Percentiles rank a stretch among this genome's conserved stretches.
Conservation (phyloP, 116 monocot genomes). For the Posidonia oceanica region DNA sequence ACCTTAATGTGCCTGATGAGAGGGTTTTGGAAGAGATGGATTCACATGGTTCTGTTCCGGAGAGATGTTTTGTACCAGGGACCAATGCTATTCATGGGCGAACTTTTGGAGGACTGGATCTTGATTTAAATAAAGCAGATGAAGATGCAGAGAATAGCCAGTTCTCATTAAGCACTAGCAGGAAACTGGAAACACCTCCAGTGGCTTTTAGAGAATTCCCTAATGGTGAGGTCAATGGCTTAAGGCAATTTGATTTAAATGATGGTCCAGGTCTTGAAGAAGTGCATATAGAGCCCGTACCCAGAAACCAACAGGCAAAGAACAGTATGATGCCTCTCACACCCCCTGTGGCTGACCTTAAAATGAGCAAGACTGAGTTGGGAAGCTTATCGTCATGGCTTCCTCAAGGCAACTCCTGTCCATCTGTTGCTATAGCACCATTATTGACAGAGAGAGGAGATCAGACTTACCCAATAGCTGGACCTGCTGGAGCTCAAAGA, state of each 20-base stretch:
- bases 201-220: slow-evolving; percentile 7
- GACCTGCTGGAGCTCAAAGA: slow-evolving; percentile 47
- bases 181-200: slow-evolving; percentile 26
- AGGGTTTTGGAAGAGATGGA: slow-evolving; percentile 47
- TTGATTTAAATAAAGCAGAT: slow-evolving; percentile 77
- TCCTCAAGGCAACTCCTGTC: slow-evolving; percentile 43
- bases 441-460: slow-evolving; percentile 59
- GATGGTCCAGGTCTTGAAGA: slow-evolving; percentile 72
- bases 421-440: slow-evolving; percentile 54
- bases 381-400: slow-evolving; percentile 71
- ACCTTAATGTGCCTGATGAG: slow-evolving; percentile 82
- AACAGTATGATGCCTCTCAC: slow-evolving; percentile 30
- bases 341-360: slow-evolving; percentile 32
- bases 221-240: slow-evolving; percentile 26
- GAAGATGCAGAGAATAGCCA: slow-evolving; percentile 49
- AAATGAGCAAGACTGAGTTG: slow-evolving; percentile 65
- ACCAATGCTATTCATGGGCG: slow-evolving; percentile 15
- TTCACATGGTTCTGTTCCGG: slow-evolving; percentile 32
- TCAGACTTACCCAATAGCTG: slow-evolving; percentile 51
- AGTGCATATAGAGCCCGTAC: slow-evolving; percentile 19
- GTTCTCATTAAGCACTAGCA: slow-evolving; percentile 19
- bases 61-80: slow-evolving; percentile 23
- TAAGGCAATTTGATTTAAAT: slow-evolving; percentile 86
- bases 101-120: slow-evolving; percentile 47
- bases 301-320: slow-evolving; percentile 23